These are phyloP conservation scores for Limonium bicolor DNA, from an alignment of 148 eudicot species.

Conservation along the genomic window DNA sequence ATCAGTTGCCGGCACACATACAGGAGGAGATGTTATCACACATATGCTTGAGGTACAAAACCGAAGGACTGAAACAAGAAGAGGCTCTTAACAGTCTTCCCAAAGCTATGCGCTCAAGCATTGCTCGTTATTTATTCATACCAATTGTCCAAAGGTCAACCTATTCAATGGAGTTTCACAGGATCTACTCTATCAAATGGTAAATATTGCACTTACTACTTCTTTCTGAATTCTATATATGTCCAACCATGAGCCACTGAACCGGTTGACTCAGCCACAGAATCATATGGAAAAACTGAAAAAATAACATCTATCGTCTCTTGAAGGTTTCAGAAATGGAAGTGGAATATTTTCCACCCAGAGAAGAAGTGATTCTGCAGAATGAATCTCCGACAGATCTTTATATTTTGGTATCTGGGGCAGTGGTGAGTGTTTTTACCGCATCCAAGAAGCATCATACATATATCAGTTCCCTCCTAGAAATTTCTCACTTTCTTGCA, in stretches of 20 bases:
- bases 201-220: neutral
- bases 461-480: neutral
- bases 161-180: conserved; percentile 48
- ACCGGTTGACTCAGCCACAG: too few relatives aligned
- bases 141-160: conserved; percentile 54
- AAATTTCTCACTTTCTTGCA: neutral
- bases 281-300: too few relatives aligned
- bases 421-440: conserved; percentile 15
- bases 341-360: conserved; percentile 79
- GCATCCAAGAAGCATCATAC: neutral
- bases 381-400: conserved; percentile 67
- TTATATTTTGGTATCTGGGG: conserved; percentile 71
- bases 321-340: conserved; percentile 62
- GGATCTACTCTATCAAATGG: conserved; percentile 3
- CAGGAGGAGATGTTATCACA: conserved; percentile 71
- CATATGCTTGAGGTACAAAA: conserved; percentile 82
- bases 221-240: too few relatives aligned
- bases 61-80: conserved; percentile 77
- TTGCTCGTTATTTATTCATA: conserved; percentile 53
- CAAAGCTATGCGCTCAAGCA: conserved; percentile 52
- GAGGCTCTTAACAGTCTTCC: conserved; percentile 67
- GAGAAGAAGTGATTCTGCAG: conserved; percentile 71
- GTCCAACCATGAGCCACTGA: too few relatives aligned
- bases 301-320: neutral
- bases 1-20: conserved; percentile 55